phyloP scores from a whole-genome alignment of 164 flowering plant genomes.

The Echeveria elegans region DNA sequence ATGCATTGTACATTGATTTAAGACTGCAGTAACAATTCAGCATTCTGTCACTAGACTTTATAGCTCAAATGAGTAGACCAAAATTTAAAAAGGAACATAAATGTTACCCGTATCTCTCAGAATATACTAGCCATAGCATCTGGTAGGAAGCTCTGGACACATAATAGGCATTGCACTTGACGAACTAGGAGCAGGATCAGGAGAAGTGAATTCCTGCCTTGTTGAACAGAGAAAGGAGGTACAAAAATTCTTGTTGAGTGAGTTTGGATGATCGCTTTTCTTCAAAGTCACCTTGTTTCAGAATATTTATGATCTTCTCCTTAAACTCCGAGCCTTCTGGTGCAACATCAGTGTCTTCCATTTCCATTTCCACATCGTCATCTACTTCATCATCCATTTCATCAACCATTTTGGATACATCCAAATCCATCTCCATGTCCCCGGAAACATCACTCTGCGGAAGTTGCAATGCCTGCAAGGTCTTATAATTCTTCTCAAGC shows the following conservation, averaged over 20 bases:
- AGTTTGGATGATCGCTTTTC: constrained; percentile 81
- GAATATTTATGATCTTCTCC: constrained; percentile 46
- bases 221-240: constrained; percentile 69
- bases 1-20: too few relatives aligned
- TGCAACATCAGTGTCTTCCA: constrained; percentile 38
- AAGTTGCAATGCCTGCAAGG: constrained; percentile 49
- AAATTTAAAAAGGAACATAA: too few relatives aligned
- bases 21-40: too few relatives aligned
- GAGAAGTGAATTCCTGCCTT: constrained; percentile 80
- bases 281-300: constrained; percentile 66
- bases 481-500: constrained; percentile 83
- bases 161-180: too few relatives aligned
- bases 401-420: constrained; percentile 36
- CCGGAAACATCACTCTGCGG: constrained; percentile 21
- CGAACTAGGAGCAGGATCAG: constrained; percentile 19
- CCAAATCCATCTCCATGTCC: constrained; percentile 17
- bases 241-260: constrained; percentile 67
- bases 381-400: constrained; percentile 45
- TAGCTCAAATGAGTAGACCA: too few relatives aligned
- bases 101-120: too few relatives aligned
- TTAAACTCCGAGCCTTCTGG: constrained; percentile 49
- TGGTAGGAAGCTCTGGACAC: too few relatives aligned
- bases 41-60: too few relatives aligned
- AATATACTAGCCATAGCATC: too few relatives aligned
- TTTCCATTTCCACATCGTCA: constrained; percentile 45